phyloP scores from a whole-genome alignment of 352 stramenopile genomes.

The Albugo laibachii region DNA sequence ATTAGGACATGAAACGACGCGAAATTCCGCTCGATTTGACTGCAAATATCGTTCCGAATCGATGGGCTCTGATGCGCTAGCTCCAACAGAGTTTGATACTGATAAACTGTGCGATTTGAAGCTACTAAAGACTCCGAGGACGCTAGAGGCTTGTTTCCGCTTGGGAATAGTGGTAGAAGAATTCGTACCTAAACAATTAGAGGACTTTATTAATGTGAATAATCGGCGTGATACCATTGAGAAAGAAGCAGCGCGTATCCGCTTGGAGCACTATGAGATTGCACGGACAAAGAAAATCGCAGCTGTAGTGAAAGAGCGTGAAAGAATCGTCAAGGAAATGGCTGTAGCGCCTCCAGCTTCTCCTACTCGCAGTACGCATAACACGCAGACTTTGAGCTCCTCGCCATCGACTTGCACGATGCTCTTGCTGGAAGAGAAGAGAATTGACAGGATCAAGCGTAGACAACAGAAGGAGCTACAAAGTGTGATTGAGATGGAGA shows the following conservation, averaged over 20 bases:
- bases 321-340: conserved; percentile 17
- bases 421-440: conserved; percentile 33
- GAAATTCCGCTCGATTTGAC: no score
- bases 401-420: conserved; percentile 18
- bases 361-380: background rate
- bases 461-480: conserved; percentile 56
- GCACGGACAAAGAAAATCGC: conserved; percentile 39
- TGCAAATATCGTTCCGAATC: no score
- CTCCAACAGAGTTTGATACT: no score
- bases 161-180: conserved; percentile 45
- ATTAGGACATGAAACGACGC: background rate
- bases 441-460: conserved; percentile 41
- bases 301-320: conserved; percentile 25
- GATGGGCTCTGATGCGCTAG: no score
- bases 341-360: background rate
- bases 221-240: conserved; percentile 43
- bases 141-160: conserved; percentile 43
- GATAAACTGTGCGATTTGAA: background rate
- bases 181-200: conserved; percentile 28
- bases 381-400: background rate
- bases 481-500: conserved; percentile 54
- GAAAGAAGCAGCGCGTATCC: conserved; percentile 45
- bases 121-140: conserved; percentile 36
- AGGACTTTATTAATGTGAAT: conserved; percentile 34
- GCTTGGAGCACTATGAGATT: conserved; percentile 53